Evolutionary conservation across 148 eudicot species (phyloP), one percentile per base, ranked within the genome.

Genomic region (Diospyros kaki): DNA sequence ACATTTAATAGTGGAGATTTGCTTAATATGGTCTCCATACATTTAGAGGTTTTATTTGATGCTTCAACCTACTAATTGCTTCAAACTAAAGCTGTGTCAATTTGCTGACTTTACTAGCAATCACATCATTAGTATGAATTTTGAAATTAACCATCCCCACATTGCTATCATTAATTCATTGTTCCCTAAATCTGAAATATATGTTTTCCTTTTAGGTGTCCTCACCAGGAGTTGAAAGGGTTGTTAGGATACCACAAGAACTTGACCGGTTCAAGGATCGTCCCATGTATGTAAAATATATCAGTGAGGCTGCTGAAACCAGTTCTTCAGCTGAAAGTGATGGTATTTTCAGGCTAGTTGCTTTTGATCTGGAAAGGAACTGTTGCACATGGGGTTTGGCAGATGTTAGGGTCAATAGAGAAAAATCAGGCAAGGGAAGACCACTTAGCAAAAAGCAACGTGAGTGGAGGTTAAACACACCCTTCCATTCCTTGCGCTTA

Each of bases 211-310:
- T 60, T 66, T 74, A 93, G 98, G 98, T 93, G 18, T 91, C 98
- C 63, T 91, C 98, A 61, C 98, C 98, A 17, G 98, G 98, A 2
- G 90, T 91, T 51, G 98, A 93, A 79, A 83, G 98, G 80, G 84
- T 87, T 44, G 80, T 93, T 18, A 85, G 83, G 73, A 73, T 93
- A 69, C 98, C 98, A 51, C 82, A 89, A 76, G 98, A 91, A 60
- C 89, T 93, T 42, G 97, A 85, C 51, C 86, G 97, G 75, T 93
- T 91, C 72, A 91, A 87, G 83, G 94, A 91, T 40, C 84, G 91
- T 68, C 69, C 88, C n/a, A 81, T 93, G 91, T 84, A 82, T 53
- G 97, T 93, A 56, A 93, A 81, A 69, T 93, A 93, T 60, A 71
- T 76, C 13, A 73, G 73, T 14, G 77, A 80, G 60, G 87, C 13